Evolutionary conservation across 768 basidiomycete species (phyloP).

Genomic region (Tricholoma matsutake): DNA sequence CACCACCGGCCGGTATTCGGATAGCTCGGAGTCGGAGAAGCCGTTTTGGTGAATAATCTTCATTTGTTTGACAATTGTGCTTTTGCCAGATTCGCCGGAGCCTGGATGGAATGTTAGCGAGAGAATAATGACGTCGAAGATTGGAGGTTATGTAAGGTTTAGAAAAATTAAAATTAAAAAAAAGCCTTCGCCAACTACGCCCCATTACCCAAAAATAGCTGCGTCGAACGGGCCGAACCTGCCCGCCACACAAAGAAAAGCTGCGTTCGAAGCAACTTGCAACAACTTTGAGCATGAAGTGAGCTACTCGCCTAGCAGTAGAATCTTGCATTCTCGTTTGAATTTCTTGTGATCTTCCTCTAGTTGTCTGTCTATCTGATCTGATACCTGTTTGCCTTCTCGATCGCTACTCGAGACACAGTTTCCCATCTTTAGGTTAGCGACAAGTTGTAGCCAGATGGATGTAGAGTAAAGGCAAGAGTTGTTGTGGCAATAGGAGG

Average conservation of each 20-base stretch:
- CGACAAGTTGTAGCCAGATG: neutral
- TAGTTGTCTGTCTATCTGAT: conserved; percentile 77
- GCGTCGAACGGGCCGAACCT: neutral
- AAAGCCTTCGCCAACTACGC: too few relatives aligned
- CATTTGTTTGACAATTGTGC: conserved; percentile 94
- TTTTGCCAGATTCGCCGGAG: conserved; percentile 94
- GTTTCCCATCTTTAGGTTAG: conserved; percentile 52
- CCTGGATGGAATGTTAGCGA: conserved; percentile 58
- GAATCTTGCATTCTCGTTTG: conserved; percentile 89
- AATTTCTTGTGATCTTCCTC: conserved; percentile 84
- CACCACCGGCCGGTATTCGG: conserved; percentile 67
- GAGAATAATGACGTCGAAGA: neutral
- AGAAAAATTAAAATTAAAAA: too few relatives aligned
- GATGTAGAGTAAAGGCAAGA: neutral
- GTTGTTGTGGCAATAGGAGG: neutral
- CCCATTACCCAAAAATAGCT: too few relatives aligned
- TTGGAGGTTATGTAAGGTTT: too few relatives aligned
- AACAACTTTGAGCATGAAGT: neutral
- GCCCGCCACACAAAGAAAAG: neutral
- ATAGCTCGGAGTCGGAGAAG: conserved; percentile 67
- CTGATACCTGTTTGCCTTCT: conserved; percentile 59
- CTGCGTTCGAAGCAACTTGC: neutral
- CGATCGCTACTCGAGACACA: conserved; percentile 60
- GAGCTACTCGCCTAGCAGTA: conserved; percentile 72
- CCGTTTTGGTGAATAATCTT: conserved; percentile 90